Evolutionary conservation across 768 basidiomycete species (phyloP).

Genomic region (Mycena albidolilacea): DNA sequence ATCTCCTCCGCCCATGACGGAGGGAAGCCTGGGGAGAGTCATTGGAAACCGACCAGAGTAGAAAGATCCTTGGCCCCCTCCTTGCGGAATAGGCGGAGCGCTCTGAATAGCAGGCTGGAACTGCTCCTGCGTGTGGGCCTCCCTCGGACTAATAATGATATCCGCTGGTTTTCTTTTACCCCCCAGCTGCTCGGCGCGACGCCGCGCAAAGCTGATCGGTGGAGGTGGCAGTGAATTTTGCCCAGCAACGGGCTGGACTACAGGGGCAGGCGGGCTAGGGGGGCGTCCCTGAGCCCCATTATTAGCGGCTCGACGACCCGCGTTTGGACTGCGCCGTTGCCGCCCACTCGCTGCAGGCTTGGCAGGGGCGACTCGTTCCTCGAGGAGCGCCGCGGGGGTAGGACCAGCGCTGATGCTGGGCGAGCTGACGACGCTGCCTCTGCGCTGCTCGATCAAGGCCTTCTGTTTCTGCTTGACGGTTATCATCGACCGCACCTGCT

Average conservation of each 20-base stretch:
- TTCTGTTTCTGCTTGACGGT: slow-evolving; percentile 81
- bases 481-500: slow-evolving; percentile 75
- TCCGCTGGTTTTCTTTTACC: slow-evolving; percentile 84
- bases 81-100: slow-evolving; percentile 77
- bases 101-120: slow-evolving; percentile 81
- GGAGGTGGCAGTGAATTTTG: slow-evolving; percentile 73
- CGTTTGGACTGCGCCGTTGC: slow-evolving; percentile 56
- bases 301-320: slow-evolving; percentile 46
- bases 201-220: slow-evolving; percentile 83
- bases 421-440: slow-evolving; percentile 69
- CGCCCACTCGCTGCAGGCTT: slow-evolving; percentile 23
- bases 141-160: slow-evolving; percentile 82
- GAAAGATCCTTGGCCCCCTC: slow-evolving; percentile 56
- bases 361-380: slow-evolving; percentile 42
- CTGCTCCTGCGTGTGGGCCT: slow-evolving; percentile 66
- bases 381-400: slow-evolving; percentile 48
- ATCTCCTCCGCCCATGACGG: slow-evolving; percentile 61
- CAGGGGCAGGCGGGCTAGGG: slow-evolving; percentile 41
- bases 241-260: slow-evolving; percentile 44
- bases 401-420: slow-evolving; percentile 48
- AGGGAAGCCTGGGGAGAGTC: slow-evolving; percentile 77
- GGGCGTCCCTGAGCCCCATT: slow-evolving; percentile 43
- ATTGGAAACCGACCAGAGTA: slow-evolving; percentile 67
- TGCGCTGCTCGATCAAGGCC: slow-evolving; percentile 77
- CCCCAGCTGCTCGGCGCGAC: slow-evolving; percentile 77